Percentiles rank a stretch among this genome's conserved stretches.
Evolutionary conservation across 2,329 filamentous ascomycete species (phyloP).

Genomic region (Coniella lustricola): DNA sequence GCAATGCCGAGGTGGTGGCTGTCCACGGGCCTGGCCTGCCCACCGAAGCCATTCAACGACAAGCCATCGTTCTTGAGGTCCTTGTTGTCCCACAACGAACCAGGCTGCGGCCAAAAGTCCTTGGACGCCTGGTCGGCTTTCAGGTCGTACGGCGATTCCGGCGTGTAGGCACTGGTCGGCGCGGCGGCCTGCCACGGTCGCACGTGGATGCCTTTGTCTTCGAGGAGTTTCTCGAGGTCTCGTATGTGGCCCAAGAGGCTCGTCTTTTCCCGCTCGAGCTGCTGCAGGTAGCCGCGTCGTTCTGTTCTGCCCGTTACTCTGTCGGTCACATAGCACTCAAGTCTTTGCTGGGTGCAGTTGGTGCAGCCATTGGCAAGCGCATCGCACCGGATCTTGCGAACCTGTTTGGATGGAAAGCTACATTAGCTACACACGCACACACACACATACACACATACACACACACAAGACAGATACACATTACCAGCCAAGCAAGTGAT

Average conservation of each 20-base stretch:
- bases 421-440: background rate
- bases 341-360: slow-evolving; percentile 68
- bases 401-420: slow-evolving; percentile 34
- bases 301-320: slow-evolving; percentile 77
- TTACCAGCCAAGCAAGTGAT: no score
- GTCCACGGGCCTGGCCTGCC: slow-evolving; percentile 33
- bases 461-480: no score
- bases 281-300: slow-evolving; percentile 69
- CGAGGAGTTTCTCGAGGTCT: slow-evolving; percentile 61
- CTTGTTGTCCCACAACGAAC: slow-evolving; percentile 29
- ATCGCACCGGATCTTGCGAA: slow-evolving; percentile 85
- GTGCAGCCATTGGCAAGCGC: slow-evolving; percentile 73
- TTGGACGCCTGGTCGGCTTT: slow-evolving; percentile 22
- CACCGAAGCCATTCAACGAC: background rate
- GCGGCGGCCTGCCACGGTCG: slow-evolving; percentile 39
- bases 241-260: slow-evolving; percentile 60
- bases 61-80: slow-evolving; percentile 25
- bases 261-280: slow-evolving; percentile 66
- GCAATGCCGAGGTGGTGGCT: slow-evolving; percentile 61
- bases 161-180: slow-evolving; percentile 23
- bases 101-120: slow-evolving; percentile 30
- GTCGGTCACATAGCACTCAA: slow-evolving; percentile 79
- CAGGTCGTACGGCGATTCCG: slow-evolving; percentile 23
- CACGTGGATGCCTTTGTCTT: slow-evolving; percentile 53
- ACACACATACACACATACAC: no score